Conservation (phyloP, 2,329 filamentous ascomycete genomes). For the Pseudogymnoascus sp. region DNA sequence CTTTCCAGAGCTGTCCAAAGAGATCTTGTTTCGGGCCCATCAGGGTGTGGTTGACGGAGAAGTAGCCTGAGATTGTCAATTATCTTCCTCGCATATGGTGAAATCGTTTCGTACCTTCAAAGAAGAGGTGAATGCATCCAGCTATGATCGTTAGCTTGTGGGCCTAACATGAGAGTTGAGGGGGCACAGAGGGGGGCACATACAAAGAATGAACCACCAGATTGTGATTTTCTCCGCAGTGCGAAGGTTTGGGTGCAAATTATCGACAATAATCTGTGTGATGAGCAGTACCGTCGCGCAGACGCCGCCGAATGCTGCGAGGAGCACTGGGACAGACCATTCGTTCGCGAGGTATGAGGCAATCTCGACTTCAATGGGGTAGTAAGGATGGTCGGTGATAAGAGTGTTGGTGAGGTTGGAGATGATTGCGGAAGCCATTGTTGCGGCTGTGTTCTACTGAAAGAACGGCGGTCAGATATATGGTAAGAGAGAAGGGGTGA, state of each 20-base stretch:
- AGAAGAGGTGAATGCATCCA: slow-evolving; percentile 26
- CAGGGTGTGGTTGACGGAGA: slow-evolving; percentile 34
- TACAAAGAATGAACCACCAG: slow-evolving; percentile 71
- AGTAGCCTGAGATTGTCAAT: slow-evolving; percentile 33
- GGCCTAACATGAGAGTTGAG: background rate
- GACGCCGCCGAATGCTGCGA: slow-evolving; percentile 49
- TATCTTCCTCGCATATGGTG: background rate
- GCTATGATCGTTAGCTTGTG: slow-evolving; percentile 13
- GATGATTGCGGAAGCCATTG: slow-evolving; percentile 13
- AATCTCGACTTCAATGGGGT: slow-evolving; percentile 55
- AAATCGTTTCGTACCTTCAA: slow-evolving; percentile 24
- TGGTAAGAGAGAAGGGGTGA: background rate
- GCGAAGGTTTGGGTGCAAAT: slow-evolving; percentile 43
- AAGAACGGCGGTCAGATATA: background rate
- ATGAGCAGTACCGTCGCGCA: slow-evolving; percentile 48
- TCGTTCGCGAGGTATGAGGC: slow-evolving; percentile 59
- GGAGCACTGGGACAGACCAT: slow-evolving; percentile 47
- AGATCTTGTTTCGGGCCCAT: slow-evolving; percentile 35
- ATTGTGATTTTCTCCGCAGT: slow-evolving; percentile 48
- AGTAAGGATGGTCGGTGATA: slow-evolving; percentile 54
- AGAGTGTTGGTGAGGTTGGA: slow-evolving; percentile 14
- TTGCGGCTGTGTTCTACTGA: slow-evolving; percentile 3
- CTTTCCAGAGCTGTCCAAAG: slow-evolving; percentile 49
- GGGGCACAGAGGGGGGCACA: slow-evolving; percentile 33
- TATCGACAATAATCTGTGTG: slow-evolving; percentile 46